Conservation (phyloP, 805 yeast genomes). For the Henningerozyma blattae region DNA sequence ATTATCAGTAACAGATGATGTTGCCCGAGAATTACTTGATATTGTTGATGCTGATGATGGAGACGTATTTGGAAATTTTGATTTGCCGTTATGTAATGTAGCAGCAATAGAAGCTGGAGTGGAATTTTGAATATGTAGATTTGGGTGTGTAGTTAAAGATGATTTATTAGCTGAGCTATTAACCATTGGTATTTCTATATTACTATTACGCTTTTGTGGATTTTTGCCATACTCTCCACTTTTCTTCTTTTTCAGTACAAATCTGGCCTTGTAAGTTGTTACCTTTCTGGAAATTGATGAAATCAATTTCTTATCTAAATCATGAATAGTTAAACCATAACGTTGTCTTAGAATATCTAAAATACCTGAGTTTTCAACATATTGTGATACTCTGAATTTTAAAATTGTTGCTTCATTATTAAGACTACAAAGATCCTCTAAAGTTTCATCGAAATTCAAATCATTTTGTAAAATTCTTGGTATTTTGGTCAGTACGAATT, state of each 20-base stretch:
- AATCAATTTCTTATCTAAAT: constrained; percentile 20
- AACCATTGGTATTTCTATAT: no score
- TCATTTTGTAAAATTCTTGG: constrained; percentile 24
- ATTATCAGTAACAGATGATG: no score
- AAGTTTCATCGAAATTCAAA: constrained; percentile 22
- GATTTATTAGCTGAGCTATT: no score
- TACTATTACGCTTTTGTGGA: constrained; percentile 2
- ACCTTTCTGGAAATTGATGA: constrained; percentile 24
- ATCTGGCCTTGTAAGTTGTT: constrained; percentile 25
- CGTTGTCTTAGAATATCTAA: constrained; percentile 20
- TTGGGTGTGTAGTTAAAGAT: neutral
- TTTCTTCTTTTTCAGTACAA: constrained; percentile 23
- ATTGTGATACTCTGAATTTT: constrained; percentile 23
- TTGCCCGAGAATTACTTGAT: no score
- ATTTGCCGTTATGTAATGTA: neutral
- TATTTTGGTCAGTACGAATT: constrained; percentile 23
- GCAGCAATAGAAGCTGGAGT: neutral
- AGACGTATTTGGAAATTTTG: neutral
- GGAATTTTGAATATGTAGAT: neutral
- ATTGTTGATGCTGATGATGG: no score
- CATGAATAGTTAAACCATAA: constrained; percentile 20
- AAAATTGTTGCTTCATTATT: constrained; percentile 21
- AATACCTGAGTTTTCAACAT: constrained; percentile 24
- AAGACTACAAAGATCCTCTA: constrained; percentile 21
- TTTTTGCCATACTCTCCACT: constrained; percentile 18